Evolutionary conservation across 1,284 basidiomycete genomes (phyloP).

Genomic region (Apiotrichum sp.): DNA sequence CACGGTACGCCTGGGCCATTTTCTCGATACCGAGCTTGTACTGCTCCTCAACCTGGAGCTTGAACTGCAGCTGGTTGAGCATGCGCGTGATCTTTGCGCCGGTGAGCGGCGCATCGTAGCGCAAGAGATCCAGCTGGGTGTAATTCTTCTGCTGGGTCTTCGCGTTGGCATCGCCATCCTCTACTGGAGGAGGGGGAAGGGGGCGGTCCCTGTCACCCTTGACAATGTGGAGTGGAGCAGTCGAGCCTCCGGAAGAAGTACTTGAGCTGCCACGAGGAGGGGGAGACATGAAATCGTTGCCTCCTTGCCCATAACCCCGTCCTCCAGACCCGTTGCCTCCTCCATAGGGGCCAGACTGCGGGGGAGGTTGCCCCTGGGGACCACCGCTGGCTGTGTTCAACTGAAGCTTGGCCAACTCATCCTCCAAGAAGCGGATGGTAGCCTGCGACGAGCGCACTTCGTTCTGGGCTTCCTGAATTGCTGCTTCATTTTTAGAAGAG

Average conservation of each 20-base stretch:
- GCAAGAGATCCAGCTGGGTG: constrained; percentile 69
- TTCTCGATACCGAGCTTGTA: constrained; percentile 99
- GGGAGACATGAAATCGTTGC: background rate
- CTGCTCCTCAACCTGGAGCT: constrained; percentile 95
- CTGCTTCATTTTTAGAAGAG: constrained; percentile 44
- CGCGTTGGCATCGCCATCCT: background rate
- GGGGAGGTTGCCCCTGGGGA: too few species aligned
- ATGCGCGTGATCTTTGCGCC: constrained; percentile 95
- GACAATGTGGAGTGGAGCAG: constrained; percentile 7
- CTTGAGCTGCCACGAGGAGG: background rate
- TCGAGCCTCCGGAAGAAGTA: background rate
- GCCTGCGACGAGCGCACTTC: constrained; percentile 45
- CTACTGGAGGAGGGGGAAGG: constrained; percentile 7
- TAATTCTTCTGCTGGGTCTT: constrained; percentile 36
- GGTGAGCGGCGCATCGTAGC: constrained; percentile 94
- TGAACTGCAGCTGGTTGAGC: constrained; percentile 99
- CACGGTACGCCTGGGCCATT: constrained; percentile 91
- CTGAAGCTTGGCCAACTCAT: constrained; percentile 44
- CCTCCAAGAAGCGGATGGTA: constrained; percentile 44
- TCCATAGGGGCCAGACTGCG: background rate
- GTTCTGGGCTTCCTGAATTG: constrained; percentile 47
- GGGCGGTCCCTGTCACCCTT: constrained; percentile 6
- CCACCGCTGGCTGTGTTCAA: constrained; percentile 10
- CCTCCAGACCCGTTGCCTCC: background rate
- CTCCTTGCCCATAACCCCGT: too few species aligned